Base-by-base conservation (phyloP, 371 early-diverging fungal genomes). In the Parasitella parasitica region DNA sequence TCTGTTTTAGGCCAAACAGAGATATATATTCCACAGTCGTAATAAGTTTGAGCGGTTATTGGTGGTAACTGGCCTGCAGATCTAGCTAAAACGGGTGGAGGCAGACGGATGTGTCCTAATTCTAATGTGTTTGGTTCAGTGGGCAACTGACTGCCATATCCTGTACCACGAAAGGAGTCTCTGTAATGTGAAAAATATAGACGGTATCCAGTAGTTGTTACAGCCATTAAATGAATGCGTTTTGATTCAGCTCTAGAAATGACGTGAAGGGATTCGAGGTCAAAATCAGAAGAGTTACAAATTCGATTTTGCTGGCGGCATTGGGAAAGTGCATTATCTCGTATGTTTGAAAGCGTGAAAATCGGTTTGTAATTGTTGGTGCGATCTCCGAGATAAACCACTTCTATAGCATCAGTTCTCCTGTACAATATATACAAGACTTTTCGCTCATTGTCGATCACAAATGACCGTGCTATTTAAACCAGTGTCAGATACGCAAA, bases 51-150 rank as follows among this genome's bases (percentile, higher is more conserved):
- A 3, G n/a, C 6, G 41, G 26, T 41, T 11, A 9, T 39, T 39
- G 43, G 37, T n/a, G 26, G 4, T 6, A 38, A 32, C 2, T 43
- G 46, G 3, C 41, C 49, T 4, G 18, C 15, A 12, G 35, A 4
- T 46, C 30, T 41, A 46, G 15, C 26, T 16, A 26, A 8, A 4
- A 39, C 39, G 2, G 57, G 32, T 1, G 89, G 88, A 18, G 94
- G 90, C 35, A 89, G 59, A 15, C 92, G 86, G 16, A 93, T 88
- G 51, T 89, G 89, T 8, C 87, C 75, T 1, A 94, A 68, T 50
- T 88, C 86, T 12, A 94, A 77, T 12, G 78, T 75, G 51, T 64
- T 81, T 4, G 86, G 88, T 28, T 56, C 52, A 2, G 43, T 16
- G 18, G 51, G 22, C 26, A 24, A 27, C 55, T 36, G 16, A 30